A percentile compares a stretch with the other conserved stretches of the same genome.
phyloP scores from a whole-genome alignment of 176 grass and related monocot genomes.

The Pontederia crassipes region DNA sequence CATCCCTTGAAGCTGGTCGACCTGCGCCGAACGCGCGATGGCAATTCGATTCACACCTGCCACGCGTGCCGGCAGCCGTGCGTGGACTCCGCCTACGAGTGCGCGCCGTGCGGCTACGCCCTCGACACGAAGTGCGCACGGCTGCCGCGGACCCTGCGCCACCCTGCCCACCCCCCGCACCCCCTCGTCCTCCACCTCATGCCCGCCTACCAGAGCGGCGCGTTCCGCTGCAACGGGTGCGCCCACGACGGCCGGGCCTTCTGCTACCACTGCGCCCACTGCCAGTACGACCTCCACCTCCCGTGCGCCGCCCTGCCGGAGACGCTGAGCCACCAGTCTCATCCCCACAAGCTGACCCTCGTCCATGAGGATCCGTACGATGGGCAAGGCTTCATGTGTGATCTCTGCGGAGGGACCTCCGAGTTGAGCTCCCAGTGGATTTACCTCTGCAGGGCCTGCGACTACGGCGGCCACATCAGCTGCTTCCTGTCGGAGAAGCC shows the following conservation, averaged over 20 bases:
- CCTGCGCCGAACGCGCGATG: too few relatives aligned
- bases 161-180: conserved; percentile 19
- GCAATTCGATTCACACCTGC: too few relatives aligned
- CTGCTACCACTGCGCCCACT: conserved; percentile 22
- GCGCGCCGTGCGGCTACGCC: conserved; percentile 9
- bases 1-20: too few relatives aligned
- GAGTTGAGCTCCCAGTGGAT: conserved; percentile 1
- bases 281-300: conserved; percentile 27
- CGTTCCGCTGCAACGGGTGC: conserved; percentile 15
- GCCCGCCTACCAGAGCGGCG: not conserved
- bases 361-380: not conserved
- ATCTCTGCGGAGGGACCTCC: too few relatives aligned
- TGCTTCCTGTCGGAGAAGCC: conserved; percentile 6
- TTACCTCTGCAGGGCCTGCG: conserved; percentile 10
- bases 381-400: too few relatives aligned
- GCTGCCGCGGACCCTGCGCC: not conserved
- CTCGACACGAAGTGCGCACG: conserved; percentile 22
- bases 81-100: conserved; percentile 2
- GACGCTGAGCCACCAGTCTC: not conserved
- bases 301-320: conserved; percentile 16
- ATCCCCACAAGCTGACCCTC: conserved; percentile 7
- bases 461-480: conserved; percentile 20
- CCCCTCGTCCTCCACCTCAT: conserved; percentile 8
- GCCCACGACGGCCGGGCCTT: not conserved
- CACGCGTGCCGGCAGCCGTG: too few relatives aligned